A percentile compares a stretch with the other conserved stretches of the same genome.
Conservation (phyloP, 805 yeast species). For the Candida sakaeoensis region DNA sequence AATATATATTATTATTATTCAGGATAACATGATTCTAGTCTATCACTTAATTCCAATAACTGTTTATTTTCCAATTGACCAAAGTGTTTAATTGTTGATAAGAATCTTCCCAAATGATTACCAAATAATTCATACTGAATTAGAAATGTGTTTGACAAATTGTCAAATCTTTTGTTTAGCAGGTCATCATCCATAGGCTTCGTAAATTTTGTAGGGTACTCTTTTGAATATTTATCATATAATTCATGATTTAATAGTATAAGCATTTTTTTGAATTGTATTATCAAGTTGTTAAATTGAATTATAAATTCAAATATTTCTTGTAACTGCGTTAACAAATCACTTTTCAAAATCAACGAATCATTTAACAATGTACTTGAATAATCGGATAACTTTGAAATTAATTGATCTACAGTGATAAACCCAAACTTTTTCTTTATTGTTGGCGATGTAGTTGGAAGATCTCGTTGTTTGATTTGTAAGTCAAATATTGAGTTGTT, state of each 20-base stretch:
- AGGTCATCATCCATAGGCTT: constrained; percentile 36
- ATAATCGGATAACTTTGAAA: constrained; percentile 42
- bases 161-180: constrained; percentile 38
- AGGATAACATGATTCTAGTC: constrained; percentile 38
- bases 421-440: background rate
- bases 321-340: constrained; percentile 45
- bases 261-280: constrained; percentile 52
- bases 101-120: constrained; percentile 42
- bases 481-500: constrained; percentile 20
- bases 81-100: constrained; percentile 41
- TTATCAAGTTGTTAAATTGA: constrained; percentile 45
- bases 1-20: constrained; percentile 12
- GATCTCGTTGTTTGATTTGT: constrained; percentile 10
- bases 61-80: constrained; percentile 51
- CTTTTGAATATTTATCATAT: constrained; percentile 31
- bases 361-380: constrained; percentile 63
- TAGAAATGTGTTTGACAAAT: constrained; percentile 37
- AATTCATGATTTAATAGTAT: constrained; percentile 48
- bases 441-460: background rate
- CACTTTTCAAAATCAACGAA: constrained; percentile 60
- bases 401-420: constrained; percentile 16
- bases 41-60: constrained; percentile 39
- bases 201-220: constrained; percentile 36
- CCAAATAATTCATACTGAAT: constrained; percentile 44
- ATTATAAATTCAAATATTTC: constrained; percentile 45